phyloP scores from a whole-genome alignment of 2,329 filamentous ascomycete genomes.

The Stemphylium vesicarium region DNA sequence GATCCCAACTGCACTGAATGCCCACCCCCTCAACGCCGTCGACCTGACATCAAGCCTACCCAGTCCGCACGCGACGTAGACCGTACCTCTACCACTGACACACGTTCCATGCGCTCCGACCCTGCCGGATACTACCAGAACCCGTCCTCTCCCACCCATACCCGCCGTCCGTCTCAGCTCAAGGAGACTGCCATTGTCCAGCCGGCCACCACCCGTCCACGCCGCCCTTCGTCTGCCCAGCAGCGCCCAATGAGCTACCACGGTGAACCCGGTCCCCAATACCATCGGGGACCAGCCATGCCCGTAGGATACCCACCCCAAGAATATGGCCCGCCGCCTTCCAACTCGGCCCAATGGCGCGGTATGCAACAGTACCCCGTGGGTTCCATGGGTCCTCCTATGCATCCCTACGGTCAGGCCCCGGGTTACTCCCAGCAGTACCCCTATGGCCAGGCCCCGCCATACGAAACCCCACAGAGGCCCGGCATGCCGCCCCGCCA shows the following conservation, averaged over 20 bases:
- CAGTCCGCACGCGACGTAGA: slow-evolving; percentile 41
- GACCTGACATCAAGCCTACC: slow-evolving; percentile 23
- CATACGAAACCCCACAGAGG: slow-evolving; percentile 29
- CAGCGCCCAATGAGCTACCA: slow-evolving; percentile 45
- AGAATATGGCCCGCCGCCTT: slow-evolving; percentile 41
- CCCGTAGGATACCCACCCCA: slow-evolving; percentile 31
- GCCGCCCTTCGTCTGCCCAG: slow-evolving; percentile 35
- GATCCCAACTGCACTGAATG: slow-evolving; percentile 44
- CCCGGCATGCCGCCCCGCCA: slow-evolving; percentile 29
- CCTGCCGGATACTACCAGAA: slow-evolving; percentile 32
- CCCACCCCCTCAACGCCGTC: slow-evolving; percentile 20
- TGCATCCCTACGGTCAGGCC: slow-evolving; percentile 23
- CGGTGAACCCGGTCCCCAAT: slow-evolving; percentile 27
- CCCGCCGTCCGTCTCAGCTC: slow-evolving; percentile 24
- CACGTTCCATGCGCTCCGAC: slow-evolving; percentile 41
- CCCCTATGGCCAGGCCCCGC: slow-evolving; percentile 24
- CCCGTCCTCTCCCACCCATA: slow-evolving; percentile 38
- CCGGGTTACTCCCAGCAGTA: slow-evolving; percentile 20
- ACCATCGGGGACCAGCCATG: slow-evolving; percentile 29
- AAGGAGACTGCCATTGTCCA: slow-evolving; percentile 39
- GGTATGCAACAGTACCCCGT: slow-evolving; percentile 16
- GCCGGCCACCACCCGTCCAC: slow-evolving; percentile 29
- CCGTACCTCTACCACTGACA: slow-evolving; percentile 26
- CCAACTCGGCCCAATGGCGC: slow-evolving; percentile 38
- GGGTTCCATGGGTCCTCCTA: slow-evolving; percentile 13